Percentiles rank a stretch among this genome's conserved stretches.
Conservation (phyloP, 73 alveolate species). For the Effrenium voratum region DNA sequence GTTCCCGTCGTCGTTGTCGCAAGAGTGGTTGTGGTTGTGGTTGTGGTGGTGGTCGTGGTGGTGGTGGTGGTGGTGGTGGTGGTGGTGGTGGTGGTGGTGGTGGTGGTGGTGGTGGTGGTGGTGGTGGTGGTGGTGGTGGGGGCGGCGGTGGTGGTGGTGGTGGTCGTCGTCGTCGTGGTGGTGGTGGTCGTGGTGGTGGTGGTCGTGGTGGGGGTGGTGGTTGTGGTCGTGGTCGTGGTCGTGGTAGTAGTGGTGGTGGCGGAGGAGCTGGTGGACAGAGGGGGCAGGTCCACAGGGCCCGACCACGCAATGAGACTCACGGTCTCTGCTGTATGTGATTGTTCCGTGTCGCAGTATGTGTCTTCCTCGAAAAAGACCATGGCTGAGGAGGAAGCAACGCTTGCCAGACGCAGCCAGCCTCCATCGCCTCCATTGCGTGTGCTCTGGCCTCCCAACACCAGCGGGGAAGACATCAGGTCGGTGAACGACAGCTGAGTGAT, state of each 20-base stretch:
- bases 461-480: not conserved
- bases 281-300: not conserved
- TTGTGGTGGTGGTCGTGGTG: not conserved
- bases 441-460: constrained; percentile 1
- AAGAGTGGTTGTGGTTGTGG: not conserved
- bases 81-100: not conserved
- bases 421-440: not conserved
- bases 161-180: not conserved
- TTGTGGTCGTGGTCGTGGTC: not conserved
- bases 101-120: not conserved
- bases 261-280: not conserved
- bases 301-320: constrained; percentile 54
- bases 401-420: constrained; percentile 19
- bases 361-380: constrained; percentile 23
- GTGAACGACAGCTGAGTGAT: not conserved
- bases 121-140: not conserved
- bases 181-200: not conserved
- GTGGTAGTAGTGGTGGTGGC: not conserved
- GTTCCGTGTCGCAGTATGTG: constrained; percentile 20
- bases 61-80: not conserved
- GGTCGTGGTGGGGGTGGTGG: not conserved
- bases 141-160: constrained; percentile 2
- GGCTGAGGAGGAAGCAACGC: not conserved
- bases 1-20: not conserved
- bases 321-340: not conserved